Evolutionary conservation across 2,329 filamentous ascomycete species (phyloP).

Genomic region (Rhynchosporium agropyri): DNA sequence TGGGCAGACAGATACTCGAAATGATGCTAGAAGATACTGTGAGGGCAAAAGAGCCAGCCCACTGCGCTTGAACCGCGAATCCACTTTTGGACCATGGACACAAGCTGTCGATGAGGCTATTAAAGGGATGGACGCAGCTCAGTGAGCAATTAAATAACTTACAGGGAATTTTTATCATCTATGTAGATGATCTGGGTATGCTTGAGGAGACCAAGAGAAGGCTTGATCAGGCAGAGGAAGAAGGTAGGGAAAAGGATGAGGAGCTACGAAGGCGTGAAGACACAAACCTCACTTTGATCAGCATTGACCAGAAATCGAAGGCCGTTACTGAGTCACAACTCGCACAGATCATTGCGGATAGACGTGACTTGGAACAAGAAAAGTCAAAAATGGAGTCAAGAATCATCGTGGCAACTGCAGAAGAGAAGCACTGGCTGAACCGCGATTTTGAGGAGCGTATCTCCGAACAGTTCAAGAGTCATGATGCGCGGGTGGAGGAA

Average conservation of each 20-base stretch:
- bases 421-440: constrained; percentile 9
- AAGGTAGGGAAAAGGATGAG: constrained; percentile 22
- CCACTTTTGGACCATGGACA: constrained; percentile 21
- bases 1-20: constrained; percentile 14
- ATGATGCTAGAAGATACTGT: constrained; percentile 14
- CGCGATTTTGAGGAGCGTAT: constrained; percentile 15
- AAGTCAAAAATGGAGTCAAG: constrained; percentile 20
- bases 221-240: constrained; percentile 20
- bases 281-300: constrained; percentile 23
- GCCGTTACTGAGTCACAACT: constrained; percentile 11
- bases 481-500: constrained; percentile 10
- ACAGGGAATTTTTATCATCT: constrained; percentile 14
- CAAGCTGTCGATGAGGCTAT: constrained; percentile 23
- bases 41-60: constrained; percentile 17
- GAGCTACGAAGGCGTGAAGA: constrained; percentile 18
- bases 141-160: constrained; percentile 22
- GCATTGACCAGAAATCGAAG: too few relatives aligned
- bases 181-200: constrained; percentile 21
- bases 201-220: constrained; percentile 19
- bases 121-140: constrained; percentile 20
- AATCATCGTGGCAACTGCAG: constrained; percentile 11
- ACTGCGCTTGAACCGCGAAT: constrained; percentile 15
- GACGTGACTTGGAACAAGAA: constrained; percentile 23
- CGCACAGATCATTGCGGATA: constrained; percentile 19
- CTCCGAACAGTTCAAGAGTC: constrained; percentile 2